These are phyloP conservation scores for Buxus sempervirens DNA, from an alignment of 164 flowering plant species.

Conservation along the genomic window DNA sequence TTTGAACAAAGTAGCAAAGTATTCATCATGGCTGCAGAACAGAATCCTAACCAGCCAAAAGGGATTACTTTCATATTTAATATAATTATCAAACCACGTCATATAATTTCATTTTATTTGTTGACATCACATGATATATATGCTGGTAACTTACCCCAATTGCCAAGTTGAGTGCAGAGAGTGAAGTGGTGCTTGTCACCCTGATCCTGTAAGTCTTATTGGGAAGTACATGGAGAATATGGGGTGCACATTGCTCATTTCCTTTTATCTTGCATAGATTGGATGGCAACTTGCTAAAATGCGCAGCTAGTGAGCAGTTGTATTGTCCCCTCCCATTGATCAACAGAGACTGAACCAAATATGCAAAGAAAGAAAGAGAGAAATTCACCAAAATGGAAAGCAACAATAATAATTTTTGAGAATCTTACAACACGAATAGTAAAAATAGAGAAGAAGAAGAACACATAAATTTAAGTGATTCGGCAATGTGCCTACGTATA, in stretches of 20 bases:
- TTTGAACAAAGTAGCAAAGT: too few relatives aligned
- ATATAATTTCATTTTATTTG: too few relatives aligned
- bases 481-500: too few relatives aligned
- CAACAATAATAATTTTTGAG: too few relatives aligned
- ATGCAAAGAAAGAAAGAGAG: neutral
- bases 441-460: too few relatives aligned
- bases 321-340: conserved; percentile 84
- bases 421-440: too few relatives aligned
- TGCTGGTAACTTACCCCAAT: conserved; percentile 52
- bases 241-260: conserved; percentile 58
- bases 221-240: conserved; percentile 50
- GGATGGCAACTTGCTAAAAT: conserved; percentile 30
- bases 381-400: neutral
- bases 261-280: conserved; percentile 39
- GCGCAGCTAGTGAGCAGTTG: conserved; percentile 73
- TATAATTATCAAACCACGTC: too few relatives aligned
- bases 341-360: conserved; percentile 43
- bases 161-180: conserved; percentile 73
- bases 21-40: too few relatives aligned
- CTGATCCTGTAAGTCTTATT: conserved; percentile 79
- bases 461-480: too few relatives aligned
- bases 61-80: too few relatives aligned
- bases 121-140: too few relatives aligned
- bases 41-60: too few relatives aligned
- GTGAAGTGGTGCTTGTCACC: conserved; percentile 76